Evolutionary conservation across 257 asterid genomes (phyloP), one percentile per base, ranked within the genome.

Genomic region (Marsdenia floribunda): DNA sequence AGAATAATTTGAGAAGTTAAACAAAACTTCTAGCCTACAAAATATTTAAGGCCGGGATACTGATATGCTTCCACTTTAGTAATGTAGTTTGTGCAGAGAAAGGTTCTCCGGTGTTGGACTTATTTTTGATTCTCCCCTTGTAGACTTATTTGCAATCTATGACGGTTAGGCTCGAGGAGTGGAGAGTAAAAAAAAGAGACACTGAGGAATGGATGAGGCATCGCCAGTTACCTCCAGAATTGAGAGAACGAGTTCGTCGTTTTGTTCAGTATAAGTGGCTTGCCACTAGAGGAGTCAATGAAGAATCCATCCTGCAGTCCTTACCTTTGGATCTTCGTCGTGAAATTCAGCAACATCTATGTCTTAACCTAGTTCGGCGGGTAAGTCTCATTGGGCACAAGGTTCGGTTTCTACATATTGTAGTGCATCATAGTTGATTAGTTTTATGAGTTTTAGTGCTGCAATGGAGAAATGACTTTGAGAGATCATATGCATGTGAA

Each of bases 161-260:
- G 96, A 88, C 98, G 75, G 90, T 95, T 80, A 95, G 94, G 74
- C 88, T 95, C 53, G 99, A 95, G 87, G 99, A 95, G 83, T 92
- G 99, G 98, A 84, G 99, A 76, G 78, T 90, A 33, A 90, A 81
- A 87, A 87, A 89, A 87, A 82, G 99, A 77, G 99, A 95, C 75
- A 86, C 91, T 0, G 99, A 95, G 77, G 99, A 95, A 81, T 95
- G 99, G 99, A 95, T 95, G 99, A 87, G 97, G 90, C 99, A 87
- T 77, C 91, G 99, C 9, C 99, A 95, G 85, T 78, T 95, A 81
- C 97, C 99, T 38, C 87, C 85, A 18, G 89, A 89, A 38, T 70
- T 95, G 80, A 98, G 92, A 82, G 97, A 90, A 77, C 98, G 99
- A 6, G 96, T 95, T 6, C 98, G 91, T 58, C 81, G 93, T 18